These are phyloP conservation scores for Galerina sulciceps DNA, from an alignment of 768 basidiomycete genomes.

Conservation along the genomic window DNA sequence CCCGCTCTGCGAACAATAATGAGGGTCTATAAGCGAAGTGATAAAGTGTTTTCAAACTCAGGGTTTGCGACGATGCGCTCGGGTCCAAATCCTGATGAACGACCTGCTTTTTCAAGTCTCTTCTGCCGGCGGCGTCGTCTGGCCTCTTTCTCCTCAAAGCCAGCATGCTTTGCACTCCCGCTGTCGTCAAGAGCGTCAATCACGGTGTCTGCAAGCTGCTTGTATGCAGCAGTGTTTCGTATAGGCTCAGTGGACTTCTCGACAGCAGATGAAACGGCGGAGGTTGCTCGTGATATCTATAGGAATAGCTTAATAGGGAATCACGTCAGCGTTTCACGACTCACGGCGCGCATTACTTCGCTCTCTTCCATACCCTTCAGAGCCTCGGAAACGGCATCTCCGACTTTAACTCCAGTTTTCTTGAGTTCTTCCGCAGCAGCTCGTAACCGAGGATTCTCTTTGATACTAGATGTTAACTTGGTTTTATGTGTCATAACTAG, in stretches of 20 bases:
- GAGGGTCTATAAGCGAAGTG: constrained; percentile 3
- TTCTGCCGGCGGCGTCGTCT: constrained; percentile 79
- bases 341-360: constrained; percentile 84
- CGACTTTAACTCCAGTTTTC: constrained; percentile 88
- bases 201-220: constrained; percentile 84
- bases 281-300: constrained; percentile 85
- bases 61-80: constrained; percentile 70
- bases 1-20: constrained; percentile 66
- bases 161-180: constrained; percentile 91
- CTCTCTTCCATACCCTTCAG: constrained; percentile 94
- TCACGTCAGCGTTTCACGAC: constrained; percentile 27
- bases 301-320: neutral
- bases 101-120: constrained; percentile 86
- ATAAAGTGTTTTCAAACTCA: constrained; percentile 60
- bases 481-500: constrained; percentile 1
- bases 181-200: constrained; percentile 94
- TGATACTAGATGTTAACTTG: constrained; percentile 90
- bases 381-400: constrained; percentile 93
- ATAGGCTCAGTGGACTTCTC: constrained; percentile 95
- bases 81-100: constrained; percentile 58
- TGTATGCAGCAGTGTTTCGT: constrained; percentile 94
- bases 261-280: constrained; percentile 84
- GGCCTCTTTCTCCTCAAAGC: constrained; percentile 94
- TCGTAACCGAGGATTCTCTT: constrained; percentile 91
- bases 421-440: constrained; percentile 93